phyloP scores from a whole-genome alignment of 257 asterid species.

The Solanum arcanum region DNA sequence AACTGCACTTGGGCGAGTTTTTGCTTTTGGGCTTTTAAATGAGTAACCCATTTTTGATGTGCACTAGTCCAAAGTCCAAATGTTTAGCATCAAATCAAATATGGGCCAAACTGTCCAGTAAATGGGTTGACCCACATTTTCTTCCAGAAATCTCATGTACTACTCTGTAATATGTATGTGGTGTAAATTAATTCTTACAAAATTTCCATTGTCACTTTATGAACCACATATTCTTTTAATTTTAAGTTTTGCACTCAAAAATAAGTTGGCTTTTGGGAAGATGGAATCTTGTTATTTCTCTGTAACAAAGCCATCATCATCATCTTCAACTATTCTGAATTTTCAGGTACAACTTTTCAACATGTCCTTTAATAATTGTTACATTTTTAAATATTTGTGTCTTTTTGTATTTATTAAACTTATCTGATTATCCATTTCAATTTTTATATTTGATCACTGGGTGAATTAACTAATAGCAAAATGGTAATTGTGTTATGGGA shows the following conservation, averaged over 20 bases:
- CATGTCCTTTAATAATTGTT: not conserved
- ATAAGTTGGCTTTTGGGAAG: not conserved
- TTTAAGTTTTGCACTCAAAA: not conserved
- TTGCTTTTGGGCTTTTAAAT: not conserved
- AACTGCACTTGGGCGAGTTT: not conserved
- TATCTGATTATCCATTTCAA: not conserved
- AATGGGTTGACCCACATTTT: not conserved
- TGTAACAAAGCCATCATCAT: conserved; percentile 15
- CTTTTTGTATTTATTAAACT: not conserved
- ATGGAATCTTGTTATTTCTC: conserved; percentile 41
- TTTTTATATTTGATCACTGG: not conserved
- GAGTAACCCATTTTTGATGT: not conserved
- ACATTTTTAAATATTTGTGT: not conserved
- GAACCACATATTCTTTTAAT: not conserved
- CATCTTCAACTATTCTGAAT: conserved; percentile 17
- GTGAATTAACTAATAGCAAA: not conserved
- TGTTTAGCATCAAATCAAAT: not conserved
- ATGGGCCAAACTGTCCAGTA: not conserved
- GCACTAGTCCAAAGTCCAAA: not conserved
- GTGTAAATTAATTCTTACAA: not conserved
- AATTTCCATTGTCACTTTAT: not conserved
- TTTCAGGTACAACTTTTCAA: conserved; percentile 13
- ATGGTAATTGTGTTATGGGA: not conserved
- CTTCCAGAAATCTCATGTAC: not conserved
- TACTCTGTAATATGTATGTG: not conserved